Percentiles rank a stretch among this genome's conserved stretches.
Evolutionary conservation across 306 rosid species (phyloP).

Genomic region (Luffa acutangula): DNA sequence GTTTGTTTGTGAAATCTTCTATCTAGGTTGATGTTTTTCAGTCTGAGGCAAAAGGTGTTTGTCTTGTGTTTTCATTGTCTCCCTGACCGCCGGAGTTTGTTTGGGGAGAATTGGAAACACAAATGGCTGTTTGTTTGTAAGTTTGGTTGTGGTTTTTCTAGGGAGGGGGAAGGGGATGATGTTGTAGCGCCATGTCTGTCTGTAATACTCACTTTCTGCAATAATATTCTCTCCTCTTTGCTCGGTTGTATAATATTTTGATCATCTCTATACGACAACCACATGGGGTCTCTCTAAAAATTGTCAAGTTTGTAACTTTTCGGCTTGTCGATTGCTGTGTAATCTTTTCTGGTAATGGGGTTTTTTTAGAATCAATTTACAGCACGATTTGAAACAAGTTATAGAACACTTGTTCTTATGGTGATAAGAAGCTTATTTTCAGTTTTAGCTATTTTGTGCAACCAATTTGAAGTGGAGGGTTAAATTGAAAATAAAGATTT

Average conservation of each 20-base stretch:
- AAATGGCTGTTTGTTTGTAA: not conserved
- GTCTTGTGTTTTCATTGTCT: slow-evolving; percentile 18
- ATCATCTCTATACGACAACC: not conserved
- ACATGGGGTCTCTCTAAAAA: not conserved
- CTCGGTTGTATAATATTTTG: not conserved
- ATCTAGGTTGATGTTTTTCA: not conserved
- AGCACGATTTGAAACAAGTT: too few relatives aligned
- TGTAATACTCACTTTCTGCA: not conserved
- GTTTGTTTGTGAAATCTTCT: not conserved
- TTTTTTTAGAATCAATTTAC: not conserved
- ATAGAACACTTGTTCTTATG: too few relatives aligned
- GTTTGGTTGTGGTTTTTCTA: not conserved
- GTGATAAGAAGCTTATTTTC: not conserved
- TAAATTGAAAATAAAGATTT: too few relatives aligned
- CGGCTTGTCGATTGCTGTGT: not conserved
- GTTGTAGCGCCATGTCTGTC: not conserved
- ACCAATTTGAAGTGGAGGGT: too few relatives aligned
- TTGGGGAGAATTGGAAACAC: slow-evolving; percentile 31
- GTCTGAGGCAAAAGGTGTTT: not conserved
- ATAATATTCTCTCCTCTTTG: not conserved
- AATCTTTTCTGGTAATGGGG: not conserved
- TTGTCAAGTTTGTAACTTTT: not conserved
- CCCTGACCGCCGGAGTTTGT: not conserved
- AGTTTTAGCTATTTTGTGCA: too few relatives aligned
- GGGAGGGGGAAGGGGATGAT: not conserved